Evolutionary conservation across 768 basidiomycete genomes (phyloP), one percentile per base, ranked within the genome.

Genomic region (Baorangia bicolor): DNA sequence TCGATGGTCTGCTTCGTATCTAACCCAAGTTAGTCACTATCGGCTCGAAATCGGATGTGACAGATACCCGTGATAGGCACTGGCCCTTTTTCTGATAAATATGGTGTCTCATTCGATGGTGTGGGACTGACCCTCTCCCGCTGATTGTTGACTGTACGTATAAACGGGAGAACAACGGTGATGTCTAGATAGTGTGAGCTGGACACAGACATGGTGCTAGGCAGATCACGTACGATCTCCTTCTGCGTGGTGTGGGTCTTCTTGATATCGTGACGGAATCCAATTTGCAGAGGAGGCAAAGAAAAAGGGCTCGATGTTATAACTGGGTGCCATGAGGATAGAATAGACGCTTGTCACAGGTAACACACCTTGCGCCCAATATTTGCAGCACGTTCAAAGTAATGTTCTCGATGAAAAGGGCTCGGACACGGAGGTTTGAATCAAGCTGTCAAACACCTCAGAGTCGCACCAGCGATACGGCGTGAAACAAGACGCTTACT

Each of bases 191-290:
- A 8, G 27, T 21, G 39, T 58, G 28, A 63, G 58, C 14, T 2
- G 12, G 16, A 31, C 10, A 44, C 11, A 39, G 6, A 31, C n/a
- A 28, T 4, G 9, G 41, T 53, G 35, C 48, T 58, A 57, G 44
- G 55, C 20, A 31, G 33, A 51, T 42, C 33, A 67, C 77, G 53
- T 49, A 78, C 77, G 78, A 51, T 78, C 77, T 45, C 71, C 74
- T 41, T 60, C 11, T 3, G 51, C 62, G 3, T 40, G 45, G 1
- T 55, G 55, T 13, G 64, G 56, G 30, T 70, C 58, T 53, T 78
- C 77, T 56, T 77, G 75, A 49, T 75, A 78, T 30, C 76, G 73
- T 0, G 75, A 73, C 2, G 77, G 76, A 43, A 77, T 77, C 69
- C 74, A 73, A 52, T 76, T 75, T 18, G 75, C 53, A 0, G 77